These are phyloP conservation scores for Fusarium equiseti DNA, from an alignment of 2,329 filamentous ascomycete species.

Conservation along the genomic window DNA sequence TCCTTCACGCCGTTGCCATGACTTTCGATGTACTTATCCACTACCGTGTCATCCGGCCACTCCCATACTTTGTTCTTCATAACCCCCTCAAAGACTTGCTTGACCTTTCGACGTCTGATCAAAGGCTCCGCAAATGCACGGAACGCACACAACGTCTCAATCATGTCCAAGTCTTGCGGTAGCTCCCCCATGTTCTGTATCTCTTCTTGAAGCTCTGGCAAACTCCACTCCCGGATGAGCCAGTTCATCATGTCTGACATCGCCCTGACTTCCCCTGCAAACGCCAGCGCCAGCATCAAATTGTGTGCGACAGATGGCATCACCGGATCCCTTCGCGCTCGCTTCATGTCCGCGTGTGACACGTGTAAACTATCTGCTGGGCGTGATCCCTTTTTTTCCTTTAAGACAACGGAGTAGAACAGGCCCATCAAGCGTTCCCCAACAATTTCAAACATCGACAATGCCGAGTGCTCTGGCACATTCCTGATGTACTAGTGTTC, in stretches of 20 bases:
- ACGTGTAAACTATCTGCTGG: slow-evolving; percentile 40
- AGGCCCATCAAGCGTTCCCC: slow-evolving; percentile 45
- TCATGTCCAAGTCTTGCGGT: slow-evolving; percentile 52
- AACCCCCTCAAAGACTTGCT: slow-evolving; percentile 48
- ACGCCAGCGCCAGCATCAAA: slow-evolving; percentile 73
- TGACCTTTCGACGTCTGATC: slow-evolving; percentile 51
- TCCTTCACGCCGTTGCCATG: slow-evolving; percentile 43
- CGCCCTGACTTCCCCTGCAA: slow-evolving; percentile 68
- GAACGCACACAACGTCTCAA: slow-evolving; percentile 60
- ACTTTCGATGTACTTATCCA: slow-evolving; percentile 51
- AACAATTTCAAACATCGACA: slow-evolving; percentile 39
- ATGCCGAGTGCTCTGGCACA: slow-evolving; percentile 5
- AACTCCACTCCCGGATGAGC: slow-evolving; percentile 64
- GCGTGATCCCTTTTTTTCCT: slow-evolving; percentile 42
- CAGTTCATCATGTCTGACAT: slow-evolving; percentile 70
- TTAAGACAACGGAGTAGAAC: slow-evolving; percentile 44
- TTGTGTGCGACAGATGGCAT: slow-evolving; percentile 60
- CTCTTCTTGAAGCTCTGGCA: slow-evolving; percentile 51
- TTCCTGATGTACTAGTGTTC: slow-evolving; percentile 2
- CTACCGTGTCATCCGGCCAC: slow-evolving; percentile 57
- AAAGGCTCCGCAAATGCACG: slow-evolving; percentile 61
- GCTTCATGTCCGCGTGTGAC: slow-evolving; percentile 52
- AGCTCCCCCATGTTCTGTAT: slow-evolving; percentile 52
- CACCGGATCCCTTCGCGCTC: slow-evolving; percentile 51
- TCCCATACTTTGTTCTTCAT: slow-evolving; percentile 45